A percentile compares a stretch with the other conserved stretches of the same genome.
Evolutionary conservation across 768 basidiomycete species (phyloP).

Genomic region (Lactarius hatsudake): DNA sequence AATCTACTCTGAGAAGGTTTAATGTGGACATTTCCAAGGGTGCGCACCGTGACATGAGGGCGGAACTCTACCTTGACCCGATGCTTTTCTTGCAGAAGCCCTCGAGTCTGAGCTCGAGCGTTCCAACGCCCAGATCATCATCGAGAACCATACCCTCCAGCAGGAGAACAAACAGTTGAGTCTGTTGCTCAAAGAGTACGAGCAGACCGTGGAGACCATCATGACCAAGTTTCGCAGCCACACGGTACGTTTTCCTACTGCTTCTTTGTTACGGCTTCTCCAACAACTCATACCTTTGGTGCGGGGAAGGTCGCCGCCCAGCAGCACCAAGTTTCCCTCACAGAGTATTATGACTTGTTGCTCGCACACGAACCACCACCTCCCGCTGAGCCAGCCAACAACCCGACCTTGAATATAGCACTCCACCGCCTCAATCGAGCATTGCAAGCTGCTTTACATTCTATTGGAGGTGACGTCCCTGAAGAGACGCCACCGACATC

Average conservation of each 20-base stretch:
- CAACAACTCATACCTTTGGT: background rate
- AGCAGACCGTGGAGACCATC: slow-evolving; percentile 89
- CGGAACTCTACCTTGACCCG: background rate
- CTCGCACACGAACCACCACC: slow-evolving; percentile 62
- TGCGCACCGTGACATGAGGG: slow-evolving; percentile 20
- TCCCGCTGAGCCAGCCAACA: slow-evolving; percentile 54
- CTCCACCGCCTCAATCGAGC: slow-evolving; percentile 69
- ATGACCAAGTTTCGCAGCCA: slow-evolving; percentile 96
- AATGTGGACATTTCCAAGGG: slow-evolving; percentile 47
- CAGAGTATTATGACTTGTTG: slow-evolving; percentile 86
- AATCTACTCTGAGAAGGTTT: slow-evolving; percentile 41
- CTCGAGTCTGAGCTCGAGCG: slow-evolving; percentile 94
- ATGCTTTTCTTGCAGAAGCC: slow-evolving; percentile 53
- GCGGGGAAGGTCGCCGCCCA: slow-evolving; percentile 76
- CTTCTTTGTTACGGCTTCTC: slow-evolving; percentile 15
- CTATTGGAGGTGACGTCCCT: slow-evolving; percentile 61
- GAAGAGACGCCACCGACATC: slow-evolving; percentile 14
- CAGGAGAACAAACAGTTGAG: slow-evolving; percentile 96
- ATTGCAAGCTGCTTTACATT: slow-evolving; percentile 69
- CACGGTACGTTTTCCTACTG: slow-evolving; percentile 56
- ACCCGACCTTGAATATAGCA: slow-evolving; percentile 59
- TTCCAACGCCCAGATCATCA: slow-evolving; percentile 81
- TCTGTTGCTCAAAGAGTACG: slow-evolving; percentile 88
- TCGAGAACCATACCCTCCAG: slow-evolving; percentile 89
- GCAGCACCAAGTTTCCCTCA: slow-evolving; percentile 82